Base-by-base conservation (phyloP, 2,329 filamentous ascomycete genomes). In the Colletotrichum orchidophilum region DNA sequence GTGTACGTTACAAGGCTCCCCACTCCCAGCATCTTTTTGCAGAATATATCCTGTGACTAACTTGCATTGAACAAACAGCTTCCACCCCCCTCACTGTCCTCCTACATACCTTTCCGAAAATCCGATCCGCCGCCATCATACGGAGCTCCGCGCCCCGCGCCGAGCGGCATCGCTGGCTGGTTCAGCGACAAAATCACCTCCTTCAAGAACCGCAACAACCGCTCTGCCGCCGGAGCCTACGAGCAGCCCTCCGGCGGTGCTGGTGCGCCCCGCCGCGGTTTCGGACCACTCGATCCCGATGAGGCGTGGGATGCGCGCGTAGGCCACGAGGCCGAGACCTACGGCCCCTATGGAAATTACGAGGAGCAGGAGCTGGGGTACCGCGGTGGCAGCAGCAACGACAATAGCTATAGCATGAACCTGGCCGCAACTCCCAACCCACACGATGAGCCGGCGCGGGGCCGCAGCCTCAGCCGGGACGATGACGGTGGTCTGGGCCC, bases 221-320 rank as follows among this genome's bases (percentile, higher is more conserved):
- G 91, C 63, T 90, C 89, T 49, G 92, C 92, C 0, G 85, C 87
- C 1, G 93, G 93, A 74, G 91, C 92, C 57, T 95, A 94, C 83
- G 93, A 95, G 75, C 85, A 86, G 76, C 83, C 87, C 5, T 78
- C 82, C 7, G 80, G 80, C 53, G 39, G 39, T n/a, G 77, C 76
- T 24, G 73, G 80, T 39, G 82, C 83, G 55, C 83, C 84, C 66
- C 85, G 86, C 65, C 81, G 88, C 64, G 90, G 90, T 26, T 91
- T 93, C 79, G 90, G 91, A 1, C 85, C 90, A 4, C 87, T 94
- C 55, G 94, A 96, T 77, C 93, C 93, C 1, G 94, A 97, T 78
- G 93, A 95, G 77, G 93, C 94, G 2, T 97, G 94, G 94, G 94
- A 96, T 82, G 83, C 93, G 73, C 86, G 93, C 71, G 93, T 97